These are phyloP conservation scores for Chlorencoelia australis DNA, from an alignment of 2,329 filamentous ascomycete species.

Conservation along the genomic window DNA sequence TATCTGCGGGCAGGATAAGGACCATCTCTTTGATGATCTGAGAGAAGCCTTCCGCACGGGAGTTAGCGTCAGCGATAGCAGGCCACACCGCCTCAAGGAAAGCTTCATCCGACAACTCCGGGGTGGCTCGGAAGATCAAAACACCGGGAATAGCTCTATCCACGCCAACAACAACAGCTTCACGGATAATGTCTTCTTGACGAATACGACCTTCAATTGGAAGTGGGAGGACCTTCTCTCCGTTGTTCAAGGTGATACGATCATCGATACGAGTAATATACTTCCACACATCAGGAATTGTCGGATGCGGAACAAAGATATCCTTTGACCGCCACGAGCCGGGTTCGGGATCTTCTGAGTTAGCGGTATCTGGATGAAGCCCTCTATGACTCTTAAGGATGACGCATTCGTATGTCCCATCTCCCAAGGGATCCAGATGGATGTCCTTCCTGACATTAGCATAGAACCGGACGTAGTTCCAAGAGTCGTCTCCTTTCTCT, in stretches of 20 bases:
- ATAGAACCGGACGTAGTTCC: constrained; percentile 44
- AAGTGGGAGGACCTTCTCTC: constrained; percentile 38
- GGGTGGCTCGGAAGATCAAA: constrained; percentile 39
- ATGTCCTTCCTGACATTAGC: constrained; percentile 11
- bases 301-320: constrained; percentile 34
- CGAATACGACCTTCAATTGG: constrained; percentile 43
- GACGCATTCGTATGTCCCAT: constrained; percentile 20
- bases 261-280: constrained; percentile 37
- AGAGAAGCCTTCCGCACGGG: constrained; percentile 40
- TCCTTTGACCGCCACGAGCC: constrained; percentile 37
- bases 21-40: constrained; percentile 44
- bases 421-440: constrained; percentile 22
- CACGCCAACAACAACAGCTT: constrained; percentile 47
- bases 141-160: constrained; percentile 42
- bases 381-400: constrained; percentile 31
- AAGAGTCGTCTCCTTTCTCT: constrained; percentile 39
- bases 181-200: constrained; percentile 40
- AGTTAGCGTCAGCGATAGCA: constrained; percentile 41
- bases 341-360: constrained; percentile 33
- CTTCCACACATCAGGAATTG: constrained; percentile 34
- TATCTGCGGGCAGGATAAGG: constrained; percentile 34
- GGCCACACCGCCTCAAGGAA: constrained; percentile 41
- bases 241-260: constrained; percentile 35
- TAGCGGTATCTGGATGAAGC: constrained; percentile 29
- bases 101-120: constrained; percentile 32